A percentile compares a stretch with the other conserved stretches of the same genome.
These are phyloP conservation scores for Knufia petricola DNA, from an alignment of 2,329 filamentous ascomycete species.

Conservation along the genomic window DNA sequence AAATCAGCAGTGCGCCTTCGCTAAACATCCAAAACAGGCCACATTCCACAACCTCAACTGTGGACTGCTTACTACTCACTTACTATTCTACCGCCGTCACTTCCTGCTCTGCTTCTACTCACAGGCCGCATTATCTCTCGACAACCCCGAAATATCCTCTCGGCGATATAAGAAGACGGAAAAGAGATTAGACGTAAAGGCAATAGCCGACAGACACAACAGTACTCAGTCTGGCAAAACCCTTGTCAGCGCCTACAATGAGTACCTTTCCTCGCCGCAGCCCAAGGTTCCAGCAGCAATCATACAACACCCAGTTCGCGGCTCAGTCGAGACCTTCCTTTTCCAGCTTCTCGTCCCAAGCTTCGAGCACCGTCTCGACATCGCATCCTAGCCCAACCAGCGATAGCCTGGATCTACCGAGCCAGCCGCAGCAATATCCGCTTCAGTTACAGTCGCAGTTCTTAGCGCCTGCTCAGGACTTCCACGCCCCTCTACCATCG, in stretches of 20 bases:
- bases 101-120: neutral
- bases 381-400: conserved; percentile 22
- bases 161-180: neutral
- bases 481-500: conserved; percentile 21
- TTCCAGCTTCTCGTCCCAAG: conserved; percentile 14
- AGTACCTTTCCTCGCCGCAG: conserved; percentile 11
- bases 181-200: neutral
- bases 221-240: neutral
- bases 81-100: too few species aligned
- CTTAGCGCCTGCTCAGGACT: conserved; percentile 16
- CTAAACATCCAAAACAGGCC: neutral
- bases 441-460: conserved; percentile 18
- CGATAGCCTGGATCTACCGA: conserved; percentile 16
- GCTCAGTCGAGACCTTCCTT: conserved; percentile 14
- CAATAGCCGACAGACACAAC: neutral
- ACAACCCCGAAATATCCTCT: neutral
- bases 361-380: conserved; percentile 22
- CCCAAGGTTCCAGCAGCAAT: conserved; percentile 8
- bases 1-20: neutral
- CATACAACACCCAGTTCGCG: conserved; percentile 1
- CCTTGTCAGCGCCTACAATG: conserved; percentile 6
- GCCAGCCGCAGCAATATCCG: conserved; percentile 15
- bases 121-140: neutral
- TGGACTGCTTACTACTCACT: neutral
- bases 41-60: neutral